Conservation (phyloP, 2,329 filamentous ascomycete species). For the Claviceps capensis region DNA sequence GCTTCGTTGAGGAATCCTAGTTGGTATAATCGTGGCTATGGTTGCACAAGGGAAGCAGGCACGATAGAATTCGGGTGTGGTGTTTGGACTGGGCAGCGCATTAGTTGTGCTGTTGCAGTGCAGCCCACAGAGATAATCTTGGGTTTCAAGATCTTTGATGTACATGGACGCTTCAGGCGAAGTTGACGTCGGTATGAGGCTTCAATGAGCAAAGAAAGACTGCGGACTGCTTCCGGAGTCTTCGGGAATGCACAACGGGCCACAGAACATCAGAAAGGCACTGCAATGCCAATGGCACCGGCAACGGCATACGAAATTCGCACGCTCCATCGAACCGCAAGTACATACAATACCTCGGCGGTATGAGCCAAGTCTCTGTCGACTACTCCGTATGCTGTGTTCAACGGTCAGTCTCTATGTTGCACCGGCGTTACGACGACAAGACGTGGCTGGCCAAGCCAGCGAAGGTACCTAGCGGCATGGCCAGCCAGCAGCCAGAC, state of each 20-base stretch:
- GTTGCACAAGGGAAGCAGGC: conserved; percentile 2
- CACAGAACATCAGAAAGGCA: not conserved
- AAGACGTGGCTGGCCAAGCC: too few species aligned
- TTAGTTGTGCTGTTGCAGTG: not conserved
- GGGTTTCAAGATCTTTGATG: not conserved
- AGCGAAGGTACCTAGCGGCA: not conserved
- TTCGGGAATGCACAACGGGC: not conserved
- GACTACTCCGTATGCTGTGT: not conserved
- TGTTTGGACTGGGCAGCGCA: not conserved
- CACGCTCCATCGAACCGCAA: too few species aligned
- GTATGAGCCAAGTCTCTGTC: too few species aligned
- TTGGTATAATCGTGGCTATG: not conserved
- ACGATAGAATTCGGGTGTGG: not conserved
- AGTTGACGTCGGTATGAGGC: not conserved
- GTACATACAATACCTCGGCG: too few species aligned
- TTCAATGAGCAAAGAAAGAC: not conserved
- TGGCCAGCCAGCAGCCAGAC: not conserved
- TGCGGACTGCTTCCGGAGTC: not conserved
- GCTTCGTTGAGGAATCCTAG: not conserved
- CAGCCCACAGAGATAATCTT: not conserved
- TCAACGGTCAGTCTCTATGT: not conserved
- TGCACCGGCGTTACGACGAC: too few species aligned
- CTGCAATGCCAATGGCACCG: too few species aligned
- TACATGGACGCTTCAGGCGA: not conserved
- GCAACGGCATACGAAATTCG: too few species aligned